A percentile compares a stretch with the other conserved stretches of the same genome.
Evolutionary conservation across 1,139 yeast species (phyloP).

Genomic region (Suhomyces bokatorum): DNA sequence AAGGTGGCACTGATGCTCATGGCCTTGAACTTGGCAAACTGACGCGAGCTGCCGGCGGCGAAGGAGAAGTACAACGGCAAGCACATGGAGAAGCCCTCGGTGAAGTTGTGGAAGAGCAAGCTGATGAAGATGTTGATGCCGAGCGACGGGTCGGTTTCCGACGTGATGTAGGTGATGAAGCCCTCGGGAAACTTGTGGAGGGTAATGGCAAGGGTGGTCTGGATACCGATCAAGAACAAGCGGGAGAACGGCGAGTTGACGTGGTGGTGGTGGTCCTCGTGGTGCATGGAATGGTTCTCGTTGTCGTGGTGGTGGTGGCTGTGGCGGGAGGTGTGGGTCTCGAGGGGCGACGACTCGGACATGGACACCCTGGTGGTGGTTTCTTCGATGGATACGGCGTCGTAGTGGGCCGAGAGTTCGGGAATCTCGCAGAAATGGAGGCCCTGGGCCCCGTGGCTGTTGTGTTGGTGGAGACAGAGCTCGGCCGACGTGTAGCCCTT

Average conservation of each 20-base stretch:
- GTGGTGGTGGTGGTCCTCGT: constrained; percentile 70
- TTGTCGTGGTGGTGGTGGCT: constrained; percentile 13
- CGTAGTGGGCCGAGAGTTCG: constrained; percentile 11
- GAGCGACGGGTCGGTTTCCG: constrained; percentile 67
- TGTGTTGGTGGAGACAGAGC: constrained; percentile 20
- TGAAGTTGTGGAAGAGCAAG: constrained; percentile 81
- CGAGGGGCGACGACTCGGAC: background rate
- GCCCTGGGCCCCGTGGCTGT: constrained; percentile 10
- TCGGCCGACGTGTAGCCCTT: constrained; percentile 56
- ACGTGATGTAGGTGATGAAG: constrained; percentile 78
- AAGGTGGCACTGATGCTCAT: constrained; percentile 62
- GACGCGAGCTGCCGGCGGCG: constrained; percentile 20
- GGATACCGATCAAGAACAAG: constrained; percentile 80
- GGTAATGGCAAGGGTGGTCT: constrained; percentile 84
- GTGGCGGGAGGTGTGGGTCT: constrained; percentile 7
- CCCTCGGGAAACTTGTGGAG: constrained; percentile 96
- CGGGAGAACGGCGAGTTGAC: constrained; percentile 75
- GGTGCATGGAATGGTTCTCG: constrained; percentile 19
- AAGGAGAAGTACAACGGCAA: constrained; percentile 80
- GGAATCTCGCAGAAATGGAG: constrained; percentile 47
- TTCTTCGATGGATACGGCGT: constrained; percentile 1
- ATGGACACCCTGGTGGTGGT: background rate
- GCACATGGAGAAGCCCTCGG: constrained; percentile 96
- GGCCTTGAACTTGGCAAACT: constrained; percentile 59
- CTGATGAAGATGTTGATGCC: constrained; percentile 84